A percentile compares a stretch with the other conserved stretches of the same genome.
Conservation (phyloP, 1,284 basidiomycete species). For the Leccinum insolens region DNA sequence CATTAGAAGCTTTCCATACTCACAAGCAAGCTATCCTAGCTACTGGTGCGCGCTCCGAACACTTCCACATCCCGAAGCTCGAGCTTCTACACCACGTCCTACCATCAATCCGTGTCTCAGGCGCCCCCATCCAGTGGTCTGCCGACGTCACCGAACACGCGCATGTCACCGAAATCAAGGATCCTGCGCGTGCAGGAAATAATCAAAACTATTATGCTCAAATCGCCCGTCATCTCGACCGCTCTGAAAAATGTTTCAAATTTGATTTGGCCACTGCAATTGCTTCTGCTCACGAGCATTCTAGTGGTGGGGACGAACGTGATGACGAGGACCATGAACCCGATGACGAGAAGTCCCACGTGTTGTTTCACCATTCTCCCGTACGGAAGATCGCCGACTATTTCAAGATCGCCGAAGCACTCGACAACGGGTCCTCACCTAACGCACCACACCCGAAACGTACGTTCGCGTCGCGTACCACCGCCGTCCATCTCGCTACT, state of each 20-base stretch:
- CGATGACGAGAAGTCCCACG: neutral
- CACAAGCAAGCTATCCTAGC: conserved; percentile 3
- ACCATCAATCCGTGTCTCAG: neutral
- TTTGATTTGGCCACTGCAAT: neutral
- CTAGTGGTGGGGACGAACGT: too few species aligned
- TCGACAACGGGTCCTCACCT: neutral
- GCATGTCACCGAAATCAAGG: conserved; percentile 2
- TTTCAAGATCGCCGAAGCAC: neutral
- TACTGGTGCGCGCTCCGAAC: neutral
- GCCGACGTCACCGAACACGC: conserved; percentile 1
- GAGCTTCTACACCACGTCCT: conserved; percentile 1
- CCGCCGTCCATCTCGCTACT: neutral
- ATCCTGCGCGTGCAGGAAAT: neutral
- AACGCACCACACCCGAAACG: neutral
- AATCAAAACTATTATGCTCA: conserved; percentile 1
- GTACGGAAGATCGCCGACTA: neutral
- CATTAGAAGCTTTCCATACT: neutral
- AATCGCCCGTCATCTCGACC: neutral
- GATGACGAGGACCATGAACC: neutral
- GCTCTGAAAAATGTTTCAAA: neutral
- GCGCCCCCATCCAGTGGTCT: neutral
- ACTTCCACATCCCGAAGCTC: conserved; percentile 5
- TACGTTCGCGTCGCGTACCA: neutral
- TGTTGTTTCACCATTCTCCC: neutral
- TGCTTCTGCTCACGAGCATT: neutral